phyloP scores from a whole-genome alignment of 805 yeast genomes.

The Candida silvatica region DNA sequence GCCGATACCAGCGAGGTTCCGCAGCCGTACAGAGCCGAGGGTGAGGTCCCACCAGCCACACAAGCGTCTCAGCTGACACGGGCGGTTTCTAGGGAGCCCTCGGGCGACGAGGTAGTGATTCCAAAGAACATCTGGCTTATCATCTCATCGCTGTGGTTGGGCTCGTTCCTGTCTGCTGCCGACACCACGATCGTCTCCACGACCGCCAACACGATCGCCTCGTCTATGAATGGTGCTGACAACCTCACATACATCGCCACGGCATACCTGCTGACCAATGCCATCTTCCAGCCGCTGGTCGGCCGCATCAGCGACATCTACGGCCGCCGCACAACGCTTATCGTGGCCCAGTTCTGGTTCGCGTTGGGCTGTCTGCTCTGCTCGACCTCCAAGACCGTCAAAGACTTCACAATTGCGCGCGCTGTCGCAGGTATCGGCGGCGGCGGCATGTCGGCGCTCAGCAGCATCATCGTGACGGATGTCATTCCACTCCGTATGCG shows the following conservation, averaged over 20 bases:
- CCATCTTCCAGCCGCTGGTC: constrained; percentile 68
- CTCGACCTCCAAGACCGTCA: constrained; percentile 30
- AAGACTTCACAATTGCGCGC: constrained; percentile 38
- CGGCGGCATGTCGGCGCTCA: constrained; percentile 44
- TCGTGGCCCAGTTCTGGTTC: constrained; percentile 36
- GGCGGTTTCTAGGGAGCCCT: too few relatives aligned
- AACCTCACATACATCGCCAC: constrained; percentile 66
- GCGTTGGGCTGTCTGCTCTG: constrained; percentile 37
- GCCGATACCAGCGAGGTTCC: too few relatives aligned
- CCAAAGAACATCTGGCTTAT: constrained; percentile 14
- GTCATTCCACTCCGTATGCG: constrained; percentile 44
- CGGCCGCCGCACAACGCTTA: constrained; percentile 40
- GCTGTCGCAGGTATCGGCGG: constrained; percentile 54
- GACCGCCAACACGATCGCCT: constrained; percentile 48
- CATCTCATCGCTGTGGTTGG: constrained; percentile 32
- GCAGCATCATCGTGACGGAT: constrained; percentile 47
- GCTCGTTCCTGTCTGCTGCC: constrained; percentile 43
- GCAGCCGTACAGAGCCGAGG: too few relatives aligned
- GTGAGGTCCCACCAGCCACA: too few relatives aligned
- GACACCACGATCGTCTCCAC: constrained; percentile 58
- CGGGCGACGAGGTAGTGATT: constrained; percentile 11
- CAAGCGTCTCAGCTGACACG: too few relatives aligned
- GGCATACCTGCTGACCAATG: constrained; percentile 55
- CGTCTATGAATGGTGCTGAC: constrained; percentile 44
- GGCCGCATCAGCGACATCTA: constrained; percentile 64